Evolutionary conservation across 495 filamentous ascomycete genomes (phyloP), one percentile per base, ranked within the genome.

Genomic region (Penicillium cataractarum): DNA sequence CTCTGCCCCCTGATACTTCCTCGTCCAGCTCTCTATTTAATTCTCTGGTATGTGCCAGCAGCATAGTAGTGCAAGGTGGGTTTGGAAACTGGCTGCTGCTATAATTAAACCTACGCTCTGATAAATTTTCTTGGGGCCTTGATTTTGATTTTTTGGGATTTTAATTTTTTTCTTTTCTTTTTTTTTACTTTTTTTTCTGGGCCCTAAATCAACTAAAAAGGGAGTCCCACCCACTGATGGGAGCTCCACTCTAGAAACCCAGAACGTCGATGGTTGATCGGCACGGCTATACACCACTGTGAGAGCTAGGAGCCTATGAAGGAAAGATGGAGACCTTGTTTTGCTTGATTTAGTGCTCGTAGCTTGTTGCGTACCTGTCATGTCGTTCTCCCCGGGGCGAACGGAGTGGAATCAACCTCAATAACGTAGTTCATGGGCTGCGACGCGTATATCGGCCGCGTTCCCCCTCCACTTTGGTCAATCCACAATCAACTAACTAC

Each of bases 391-490:
- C 40, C 42, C 19, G 42, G 6, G 42, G 7, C 12, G 42, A 39
- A 39, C 13, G 9, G 3, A 39, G 12, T 2, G 5, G 12, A 39
- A 17, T 2, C 6, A 27, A 50, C 24, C 22, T 50, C 46, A 48
- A 4, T 24, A 50, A 52, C 49, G 37, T 15, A 32, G 53, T 26
- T 27, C 3, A 27, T 37, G 22, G 31, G 21, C 15, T 12, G 31
- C 44, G 57, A 65, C 57, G 57, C 57, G 57, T 65, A 65, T 50
- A 40, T 50, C 39, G 44, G 60, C 52, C 57, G 44, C 62, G 62
- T 65, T 57, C 57, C 50, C 21, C 49, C 51, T 42, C 50, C 58
- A 49, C 59, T 46, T 46, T 32, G 27, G 19, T 21, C 35, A 39
- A 50, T 40, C 59, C 52, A 62, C 50, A 32, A 5, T 49, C 27